Conservation (phyloP, 129 eudicot species). For the Escallonia rubra region DNA sequence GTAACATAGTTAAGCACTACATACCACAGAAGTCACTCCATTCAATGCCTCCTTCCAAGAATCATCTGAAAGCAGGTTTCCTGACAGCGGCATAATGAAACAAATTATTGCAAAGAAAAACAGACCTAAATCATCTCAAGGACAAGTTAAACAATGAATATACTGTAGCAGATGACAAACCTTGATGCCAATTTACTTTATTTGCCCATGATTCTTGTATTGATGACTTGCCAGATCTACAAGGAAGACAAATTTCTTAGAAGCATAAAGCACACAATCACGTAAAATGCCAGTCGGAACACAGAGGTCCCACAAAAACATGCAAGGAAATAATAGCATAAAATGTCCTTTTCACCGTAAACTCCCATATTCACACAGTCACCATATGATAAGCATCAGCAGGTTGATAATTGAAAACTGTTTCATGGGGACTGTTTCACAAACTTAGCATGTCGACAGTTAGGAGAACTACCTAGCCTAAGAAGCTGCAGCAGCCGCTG, state of each 20-base stretch:
- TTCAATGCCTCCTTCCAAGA: slow-evolving; percentile 77
- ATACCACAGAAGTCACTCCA: slow-evolving; percentile 94
- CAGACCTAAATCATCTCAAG: neutral
- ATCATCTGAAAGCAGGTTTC: slow-evolving; percentile 71
- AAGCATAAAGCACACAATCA: neutral
- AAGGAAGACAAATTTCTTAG: slow-evolving; percentile 2
- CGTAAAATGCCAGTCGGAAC: too few relatives aligned
- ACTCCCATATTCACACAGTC: too few relatives aligned
- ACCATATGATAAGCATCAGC: too few relatives aligned
- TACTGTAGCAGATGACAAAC: slow-evolving; percentile 26
- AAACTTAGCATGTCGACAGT: too few relatives aligned
- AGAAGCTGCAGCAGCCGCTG: too few relatives aligned
- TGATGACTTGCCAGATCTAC: slow-evolving; percentile 84
- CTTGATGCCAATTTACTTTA: slow-evolving; percentile 84
- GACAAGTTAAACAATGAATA: slow-evolving; percentile 1
- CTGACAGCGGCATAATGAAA: slow-evolving; percentile 29
- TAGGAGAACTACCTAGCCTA: too few relatives aligned
- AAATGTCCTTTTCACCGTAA: too few relatives aligned
- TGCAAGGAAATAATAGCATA: too few relatives aligned
- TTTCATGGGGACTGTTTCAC: too few relatives aligned
- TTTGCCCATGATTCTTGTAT: slow-evolving; percentile 81
- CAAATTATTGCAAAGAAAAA: slow-evolving; percentile 1
- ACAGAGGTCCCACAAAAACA: too few relatives aligned
- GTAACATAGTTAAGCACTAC: slow-evolving; percentile 12
- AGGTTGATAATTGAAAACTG: too few relatives aligned